Evolutionary conservation across 2,329 filamentous ascomycete genomes (phyloP), one percentile per base, ranked within the genome.

Genomic region (Cercospora nicotianae): DNA sequence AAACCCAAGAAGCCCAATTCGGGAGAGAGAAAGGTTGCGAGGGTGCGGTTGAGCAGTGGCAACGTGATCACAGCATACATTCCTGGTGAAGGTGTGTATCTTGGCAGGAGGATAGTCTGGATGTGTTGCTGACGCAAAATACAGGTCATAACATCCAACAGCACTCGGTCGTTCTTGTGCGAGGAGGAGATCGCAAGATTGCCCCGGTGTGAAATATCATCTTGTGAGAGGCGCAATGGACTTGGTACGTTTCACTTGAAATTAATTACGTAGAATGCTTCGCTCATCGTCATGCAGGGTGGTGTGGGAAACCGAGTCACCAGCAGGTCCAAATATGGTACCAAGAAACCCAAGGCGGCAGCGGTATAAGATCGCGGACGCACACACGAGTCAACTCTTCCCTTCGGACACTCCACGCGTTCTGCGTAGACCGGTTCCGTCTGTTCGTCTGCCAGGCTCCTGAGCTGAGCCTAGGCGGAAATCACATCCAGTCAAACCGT

Each of bases 1-100:
- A 93, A 95, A 77, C 95, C 95, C 66, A 99, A 99, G 89, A 99
- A 99, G 83, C 95, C 95, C 72, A 99, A 99, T 81, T 99, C 95
- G 30, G 95, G 94, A 65, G 93, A 98, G 85, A 87, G 95, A 71
- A 99, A 99, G 85, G 95, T 93, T 67, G 94, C 94, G 2, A 92
- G 94, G 84, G 90, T 99, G 20, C 86, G 94, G 74, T 84, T 99
- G 78, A 95, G 91, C 68, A 94, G 88, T 71, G 95, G 95, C 65
- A 92, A 89, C 78, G 87, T 96, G 67, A 86, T 99, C 70, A 97
- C 93, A 67, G 92, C 92, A 28, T 98, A 97, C 83, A 97, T 99
- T 77, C 93, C 94, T 36, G 95, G 95, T 63, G 94, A 98, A 87
- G 94, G 87, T 88, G 75, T 42, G 81, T 75, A 53, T 42, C 31